phyloP scores from a whole-genome alignment of 495 filamentous ascomycete genomes.

The Penicillium bialowiezense region DNA sequence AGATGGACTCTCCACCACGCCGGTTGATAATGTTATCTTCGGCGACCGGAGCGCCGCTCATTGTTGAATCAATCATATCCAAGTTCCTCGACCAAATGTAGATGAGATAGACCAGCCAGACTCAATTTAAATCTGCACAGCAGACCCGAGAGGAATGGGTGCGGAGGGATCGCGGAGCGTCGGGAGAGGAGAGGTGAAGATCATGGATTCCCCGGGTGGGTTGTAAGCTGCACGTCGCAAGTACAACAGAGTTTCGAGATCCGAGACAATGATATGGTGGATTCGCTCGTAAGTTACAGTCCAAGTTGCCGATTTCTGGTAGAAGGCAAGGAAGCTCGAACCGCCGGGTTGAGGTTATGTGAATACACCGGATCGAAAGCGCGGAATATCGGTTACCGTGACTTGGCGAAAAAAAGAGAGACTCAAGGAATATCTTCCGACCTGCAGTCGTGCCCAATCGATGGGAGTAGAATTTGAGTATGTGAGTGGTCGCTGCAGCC shows the following conservation, averaged over 20 bases:
- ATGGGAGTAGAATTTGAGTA: slow-evolving; percentile 54
- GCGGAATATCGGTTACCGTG: slow-evolving; percentile 13
- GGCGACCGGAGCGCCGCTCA: slow-evolving; percentile 59
- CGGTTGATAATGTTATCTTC: slow-evolving; percentile 94
- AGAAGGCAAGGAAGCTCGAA: neutral
- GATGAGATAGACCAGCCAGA: slow-evolving; percentile 30
- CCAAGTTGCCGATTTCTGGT: neutral
- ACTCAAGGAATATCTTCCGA: slow-evolving; percentile 9
- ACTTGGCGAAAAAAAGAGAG: slow-evolving; percentile 8
- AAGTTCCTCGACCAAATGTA: slow-evolving; percentile 18
- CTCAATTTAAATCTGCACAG: slow-evolving; percentile 39
- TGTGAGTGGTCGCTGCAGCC: slow-evolving; percentile 56
- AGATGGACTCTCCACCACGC: slow-evolving; percentile 87
- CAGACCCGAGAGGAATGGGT: slow-evolving; percentile 25
- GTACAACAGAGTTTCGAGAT: slow-evolving; percentile 2
- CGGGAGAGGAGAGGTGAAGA: slow-evolving; percentile 26
- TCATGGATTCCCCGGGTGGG: slow-evolving; percentile 55
- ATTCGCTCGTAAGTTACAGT: neutral
- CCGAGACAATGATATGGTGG: neutral
- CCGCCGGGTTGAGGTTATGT: neutral
- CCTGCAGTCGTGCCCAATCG: slow-evolving; percentile 18
- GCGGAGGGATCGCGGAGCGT: slow-evolving; percentile 27
- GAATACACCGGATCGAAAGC: slow-evolving; percentile 1
- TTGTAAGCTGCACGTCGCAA: slow-evolving; percentile 78
- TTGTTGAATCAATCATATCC: slow-evolving; percentile 37